Conservation (phyloP, 768 basidiomycete species). For the Sutorius australiensis region DNA sequence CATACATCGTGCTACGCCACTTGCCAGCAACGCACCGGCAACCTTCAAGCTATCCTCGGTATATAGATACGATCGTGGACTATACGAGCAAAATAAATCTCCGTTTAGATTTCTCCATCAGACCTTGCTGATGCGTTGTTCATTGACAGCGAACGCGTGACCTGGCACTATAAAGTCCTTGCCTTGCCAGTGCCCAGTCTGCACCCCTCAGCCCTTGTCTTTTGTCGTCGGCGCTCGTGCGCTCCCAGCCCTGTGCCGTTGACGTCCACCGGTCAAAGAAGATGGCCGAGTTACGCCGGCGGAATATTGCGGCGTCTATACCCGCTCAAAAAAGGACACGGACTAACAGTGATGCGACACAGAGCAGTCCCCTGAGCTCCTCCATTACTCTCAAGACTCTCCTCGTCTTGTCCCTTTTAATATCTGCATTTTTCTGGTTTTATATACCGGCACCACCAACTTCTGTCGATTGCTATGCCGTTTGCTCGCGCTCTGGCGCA, state of each 20-base stretch:
- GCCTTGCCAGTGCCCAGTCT: not conserved
- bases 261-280: not conserved
- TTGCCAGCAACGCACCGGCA: too few relatives aligned
- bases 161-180: not conserved
- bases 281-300: slow-evolving; percentile 12
- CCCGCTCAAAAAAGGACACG: not conserved
- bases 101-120: not conserved
- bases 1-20: too few relatives aligned
- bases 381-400: not conserved
- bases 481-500: slow-evolving; percentile 55
- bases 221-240: not conserved
- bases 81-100: too few relatives aligned
- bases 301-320: not conserved
- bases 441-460: not conserved
- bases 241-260: not conserved
- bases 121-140: not conserved
- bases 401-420: slow-evolving; percentile 9
- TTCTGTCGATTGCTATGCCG: slow-evolving; percentile 43
- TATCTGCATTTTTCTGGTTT: slow-evolving; percentile 10
- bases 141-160: not conserved
- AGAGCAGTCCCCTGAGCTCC: not conserved
- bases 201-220: not conserved
- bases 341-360: not conserved
- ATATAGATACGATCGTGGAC: not conserved
- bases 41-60: too few relatives aligned